Evolutionary conservation across 2,329 filamentous ascomycete species (phyloP).

Genomic region (Sordariomycetes sp.): DNA sequence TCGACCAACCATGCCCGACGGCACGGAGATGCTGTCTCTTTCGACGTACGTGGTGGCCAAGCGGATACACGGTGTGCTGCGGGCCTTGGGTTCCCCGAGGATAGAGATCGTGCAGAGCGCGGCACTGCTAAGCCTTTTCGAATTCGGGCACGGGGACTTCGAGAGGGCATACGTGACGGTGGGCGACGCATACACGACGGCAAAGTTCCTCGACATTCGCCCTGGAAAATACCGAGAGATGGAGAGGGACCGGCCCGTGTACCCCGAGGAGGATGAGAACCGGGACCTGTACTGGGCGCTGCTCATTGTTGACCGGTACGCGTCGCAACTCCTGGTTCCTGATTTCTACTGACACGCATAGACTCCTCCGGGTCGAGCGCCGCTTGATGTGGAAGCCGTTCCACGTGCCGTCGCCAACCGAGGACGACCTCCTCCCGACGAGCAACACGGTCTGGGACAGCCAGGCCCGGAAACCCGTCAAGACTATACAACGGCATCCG

Average conservation of each 20-base stretch:
- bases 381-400: slow-evolving; percentile 19
- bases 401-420: slow-evolving; percentile 24
- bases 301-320: slow-evolving; percentile 33
- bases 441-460: slow-evolving; percentile 22
- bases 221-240: slow-evolving; percentile 25
- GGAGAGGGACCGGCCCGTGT: slow-evolving; percentile 15
- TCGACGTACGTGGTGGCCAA: slow-evolving; percentile 28
- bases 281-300: slow-evolving; percentile 33
- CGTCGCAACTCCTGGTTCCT: background rate
- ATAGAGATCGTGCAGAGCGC: slow-evolving; percentile 31
- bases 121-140: slow-evolving; percentile 30
- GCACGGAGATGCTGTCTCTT: slow-evolving; percentile 28
- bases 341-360: slow-evolving; percentile 5
- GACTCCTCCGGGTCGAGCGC: slow-evolving; percentile 21
- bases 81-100: slow-evolving; percentile 22
- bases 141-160: slow-evolving; percentile 33
- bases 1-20: slow-evolving; percentile 16
- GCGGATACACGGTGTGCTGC: slow-evolving; percentile 24
- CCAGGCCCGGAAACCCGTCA: slow-evolving; percentile 11
- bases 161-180: slow-evolving; percentile 31
- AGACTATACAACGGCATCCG: slow-evolving; percentile 15
- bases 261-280: slow-evolving; percentile 26
- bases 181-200: slow-evolving; percentile 27
- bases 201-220: slow-evolving; percentile 22
- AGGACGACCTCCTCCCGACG: slow-evolving; percentile 23